phyloP scores from a whole-genome alignment of 2,329 filamentous ascomycete genomes.

The Lachnellula cervina region DNA sequence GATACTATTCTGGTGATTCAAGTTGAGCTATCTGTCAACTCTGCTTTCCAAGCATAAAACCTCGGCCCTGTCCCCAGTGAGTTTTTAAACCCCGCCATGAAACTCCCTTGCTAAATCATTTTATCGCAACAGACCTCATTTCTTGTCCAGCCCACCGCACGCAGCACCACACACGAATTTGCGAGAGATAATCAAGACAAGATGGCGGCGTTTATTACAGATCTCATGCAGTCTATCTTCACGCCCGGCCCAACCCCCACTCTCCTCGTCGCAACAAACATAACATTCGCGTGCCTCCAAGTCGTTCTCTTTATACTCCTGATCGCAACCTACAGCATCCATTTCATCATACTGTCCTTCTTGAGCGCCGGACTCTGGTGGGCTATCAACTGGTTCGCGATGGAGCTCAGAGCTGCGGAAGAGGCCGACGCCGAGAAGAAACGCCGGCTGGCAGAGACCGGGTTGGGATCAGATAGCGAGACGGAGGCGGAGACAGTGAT shows the following conservation, averaged over 20 bases:
- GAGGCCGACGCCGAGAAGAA: constrained; percentile 38
- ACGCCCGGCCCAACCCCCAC: constrained; percentile 85
- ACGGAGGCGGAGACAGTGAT: constrained; percentile 50
- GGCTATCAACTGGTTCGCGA: constrained; percentile 95
- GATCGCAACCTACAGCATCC: constrained; percentile 76
- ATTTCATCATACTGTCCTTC: constrained; percentile 77
- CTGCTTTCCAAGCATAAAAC: neutral
- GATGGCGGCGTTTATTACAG: constrained; percentile 61
- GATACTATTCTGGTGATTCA: neutral
- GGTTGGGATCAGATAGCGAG: constrained; percentile 33
- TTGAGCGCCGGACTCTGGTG: constrained; percentile 83
- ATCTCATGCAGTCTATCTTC: constrained; percentile 91
- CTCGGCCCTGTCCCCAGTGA: neutral
- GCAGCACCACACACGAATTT: no score
- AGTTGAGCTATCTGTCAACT: constrained; percentile 4
- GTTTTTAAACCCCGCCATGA: neutral
- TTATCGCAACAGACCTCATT: neutral
- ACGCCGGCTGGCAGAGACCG: constrained; percentile 21
- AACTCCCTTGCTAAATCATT: neutral
- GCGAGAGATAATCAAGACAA: constrained; percentile 1
- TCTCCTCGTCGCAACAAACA: constrained; percentile 85
- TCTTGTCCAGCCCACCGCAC: neutral
- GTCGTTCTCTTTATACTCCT: constrained; percentile 71
- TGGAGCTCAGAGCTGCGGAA: constrained; percentile 51
- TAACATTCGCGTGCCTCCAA: constrained; percentile 81